Evolutionary conservation across 176 grass and related monocot species (phyloP), one percentile per base, ranked within the genome.

Genomic region (Oryza glaberrima): DNA sequence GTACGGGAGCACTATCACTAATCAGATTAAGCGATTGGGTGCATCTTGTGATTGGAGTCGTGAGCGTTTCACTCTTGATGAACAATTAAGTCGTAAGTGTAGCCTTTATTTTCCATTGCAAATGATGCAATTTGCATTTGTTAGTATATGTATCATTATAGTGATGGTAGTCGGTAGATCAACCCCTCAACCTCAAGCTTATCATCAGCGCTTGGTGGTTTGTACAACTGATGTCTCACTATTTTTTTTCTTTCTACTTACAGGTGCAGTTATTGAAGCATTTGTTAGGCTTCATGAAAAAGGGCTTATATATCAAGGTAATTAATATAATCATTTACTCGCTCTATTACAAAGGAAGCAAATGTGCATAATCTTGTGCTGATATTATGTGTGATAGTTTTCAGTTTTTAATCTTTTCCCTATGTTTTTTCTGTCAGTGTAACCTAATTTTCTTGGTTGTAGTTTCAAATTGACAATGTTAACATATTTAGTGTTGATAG

Each of bases 301-400:
- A 85, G 93, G 93, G 6, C 96, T 98, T 84, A 95, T 98, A 77
- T 98, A 98, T 60, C 96, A 98, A 98, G 96, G 96, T 95, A 58
- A n/a, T n/a, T 58, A n/a, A 58, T 58, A 88, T 48, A 84, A 46
- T 81, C 28, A 81, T 49, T 48, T 73, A 48, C 71, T 54, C 41
- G 38, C 32, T 45, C 60, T 85, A 72, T 73, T 85, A 73, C 47
- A 69, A 48, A 74, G n/a, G 23, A 44, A 47, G 25, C 60, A 26
- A 86, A 76, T 66, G 16, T 36, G 58, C 67, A 82, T 22, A 17
- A 81, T 69, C 65, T 76, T 76, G 19, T 75, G 49, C 15, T 47
- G 5, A 66, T 84, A 7, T 74, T 80, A n/a, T 36, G 35, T 80
- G 12, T 49, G 73, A 44, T 30, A 43, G 13, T 83, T 78, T 71